phyloP scores from a whole-genome alignment of 345 rosid species.

The Chamaenerion angustifolium region DNA sequence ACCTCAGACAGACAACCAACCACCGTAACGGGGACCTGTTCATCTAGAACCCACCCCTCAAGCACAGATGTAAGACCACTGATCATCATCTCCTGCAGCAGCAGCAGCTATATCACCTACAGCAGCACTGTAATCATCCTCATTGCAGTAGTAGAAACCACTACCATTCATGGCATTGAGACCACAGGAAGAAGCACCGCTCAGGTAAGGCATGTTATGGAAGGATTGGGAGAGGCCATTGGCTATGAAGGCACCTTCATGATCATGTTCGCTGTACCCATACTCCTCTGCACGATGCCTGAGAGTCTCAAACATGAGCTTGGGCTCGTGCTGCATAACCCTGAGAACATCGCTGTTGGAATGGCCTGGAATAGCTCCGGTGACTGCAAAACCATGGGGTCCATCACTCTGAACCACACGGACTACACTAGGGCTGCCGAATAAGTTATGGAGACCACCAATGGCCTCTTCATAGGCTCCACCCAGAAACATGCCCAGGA shows the following conservation, averaged over 20 bases:
- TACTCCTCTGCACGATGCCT: slow-evolving; percentile 75
- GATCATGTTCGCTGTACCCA: slow-evolving; percentile 17
- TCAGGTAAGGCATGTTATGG: slow-evolving; percentile 85
- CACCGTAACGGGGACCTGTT: background rate
- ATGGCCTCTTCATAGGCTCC: slow-evolving; percentile 99
- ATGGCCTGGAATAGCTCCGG: slow-evolving; percentile 71
- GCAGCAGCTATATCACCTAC: slow-evolving; percentile 12
- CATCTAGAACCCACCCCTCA: slow-evolving; percentile 10
- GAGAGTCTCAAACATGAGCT: slow-evolving; percentile 84
- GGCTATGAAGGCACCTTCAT: slow-evolving; percentile 27
- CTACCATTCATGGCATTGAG: slow-evolving; percentile 39
- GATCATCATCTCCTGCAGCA: slow-evolving; percentile 38
- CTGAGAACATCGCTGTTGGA: slow-evolving; percentile 86
- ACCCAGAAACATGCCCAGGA: slow-evolving; percentile 91
- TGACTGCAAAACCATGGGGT: slow-evolving; percentile 84
- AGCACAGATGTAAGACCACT: slow-evolving; percentile 62
- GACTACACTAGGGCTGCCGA: slow-evolving; percentile 86
- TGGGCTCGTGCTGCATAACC: slow-evolving; percentile 90
- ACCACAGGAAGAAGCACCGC: slow-evolving; percentile 38
- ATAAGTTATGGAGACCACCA: slow-evolving; percentile 92
- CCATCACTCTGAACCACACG: slow-evolving; percentile 84
- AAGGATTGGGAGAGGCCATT: slow-evolving; percentile 52
- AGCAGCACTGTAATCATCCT: slow-evolving; percentile 23
- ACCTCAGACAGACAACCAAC: slow-evolving; percentile 13
- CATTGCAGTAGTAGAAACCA: slow-evolving; percentile 51